Conservation (phyloP, 1,139 yeast genomes). For the Pichia sp. region DNA sequence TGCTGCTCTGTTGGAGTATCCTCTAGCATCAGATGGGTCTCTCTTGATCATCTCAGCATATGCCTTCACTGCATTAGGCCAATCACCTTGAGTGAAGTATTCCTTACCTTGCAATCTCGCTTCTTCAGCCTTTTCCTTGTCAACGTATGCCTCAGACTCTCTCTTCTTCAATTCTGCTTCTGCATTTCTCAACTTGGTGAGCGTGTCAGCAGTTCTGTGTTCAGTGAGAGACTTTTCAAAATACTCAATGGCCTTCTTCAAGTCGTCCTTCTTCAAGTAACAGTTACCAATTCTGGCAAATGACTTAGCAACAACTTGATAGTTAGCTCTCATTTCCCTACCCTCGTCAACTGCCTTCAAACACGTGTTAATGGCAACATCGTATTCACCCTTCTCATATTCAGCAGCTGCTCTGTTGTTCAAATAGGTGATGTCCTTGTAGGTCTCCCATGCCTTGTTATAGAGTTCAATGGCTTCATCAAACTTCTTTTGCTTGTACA, state of each 20-base stretch:
- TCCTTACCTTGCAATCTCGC: constrained; percentile 93
- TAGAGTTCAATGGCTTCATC: constrained; percentile 89
- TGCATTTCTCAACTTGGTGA: constrained; percentile 78
- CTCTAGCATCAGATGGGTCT: constrained; percentile 94
- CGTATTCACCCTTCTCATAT: constrained; percentile 90
- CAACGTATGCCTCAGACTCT: constrained; percentile 72
- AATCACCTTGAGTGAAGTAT: constrained; percentile 80
- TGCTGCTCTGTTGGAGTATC: constrained; percentile 97
- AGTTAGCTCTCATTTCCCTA: constrained; percentile 85
- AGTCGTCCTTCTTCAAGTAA: constrained; percentile 69
- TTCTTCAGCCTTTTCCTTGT: constrained; percentile 91
- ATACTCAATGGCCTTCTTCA: constrained; percentile 63
- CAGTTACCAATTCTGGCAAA: constrained; percentile 86
- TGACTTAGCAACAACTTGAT: constrained; percentile 85
- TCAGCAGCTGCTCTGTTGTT: constrained; percentile 98
- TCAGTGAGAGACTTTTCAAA: constrained; percentile 94
- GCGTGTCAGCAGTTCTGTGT: constrained; percentile 92
- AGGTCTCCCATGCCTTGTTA: constrained; percentile 76
- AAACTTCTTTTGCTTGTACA: constrained; percentile 82
- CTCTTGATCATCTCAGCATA: constrained; percentile 95
- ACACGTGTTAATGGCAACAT: constrained; percentile 76
- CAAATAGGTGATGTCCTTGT: constrained; percentile 83
- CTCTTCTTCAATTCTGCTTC: constrained; percentile 78
- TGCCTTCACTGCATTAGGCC: constrained; percentile 95
- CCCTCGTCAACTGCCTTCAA: constrained; percentile 81